These are phyloP conservation scores for Dipodascopsis tothii DNA, from an alignment of 805 yeast species.

Conservation along the genomic window DNA sequence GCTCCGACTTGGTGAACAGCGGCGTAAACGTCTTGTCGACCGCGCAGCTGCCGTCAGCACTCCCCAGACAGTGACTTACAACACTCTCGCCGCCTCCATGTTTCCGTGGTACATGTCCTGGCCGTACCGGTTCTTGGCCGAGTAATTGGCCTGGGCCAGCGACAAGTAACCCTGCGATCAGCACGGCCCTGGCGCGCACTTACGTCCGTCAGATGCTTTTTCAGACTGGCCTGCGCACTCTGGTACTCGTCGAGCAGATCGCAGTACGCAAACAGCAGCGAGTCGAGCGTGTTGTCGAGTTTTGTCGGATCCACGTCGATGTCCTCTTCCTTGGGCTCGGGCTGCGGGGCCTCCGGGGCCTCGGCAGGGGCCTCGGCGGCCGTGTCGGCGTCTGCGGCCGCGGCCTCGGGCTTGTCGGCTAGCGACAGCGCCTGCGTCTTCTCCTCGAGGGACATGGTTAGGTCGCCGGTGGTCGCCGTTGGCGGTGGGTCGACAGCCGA, in stretches of 20 bases:
- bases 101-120: conserved; percentile 37
- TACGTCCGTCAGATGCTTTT: background rate
- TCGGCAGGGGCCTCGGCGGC: too few relatives aligned
- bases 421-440: too few relatives aligned
- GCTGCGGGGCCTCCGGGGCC: too few relatives aligned
- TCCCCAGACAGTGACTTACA: conserved; percentile 7
- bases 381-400: too few relatives aligned
- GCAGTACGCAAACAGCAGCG: conserved; percentile 12
- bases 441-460: too few relatives aligned
- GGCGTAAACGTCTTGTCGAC: conserved; percentile 1
- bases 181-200: background rate
- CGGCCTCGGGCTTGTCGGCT: too few relatives aligned
- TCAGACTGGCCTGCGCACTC: conserved; percentile 2
- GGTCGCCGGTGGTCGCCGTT: too few relatives aligned
- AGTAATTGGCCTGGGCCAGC: conserved; percentile 18
- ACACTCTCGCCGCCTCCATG: conserved; percentile 27
- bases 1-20: background rate
- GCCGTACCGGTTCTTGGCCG: conserved; percentile 33
- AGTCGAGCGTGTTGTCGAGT: conserved; percentile 3
- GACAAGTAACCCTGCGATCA: conserved; percentile 17
- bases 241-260: conserved; percentile 16
- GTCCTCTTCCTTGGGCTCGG: conserved; percentile 4
- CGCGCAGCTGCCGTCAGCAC: background rate
- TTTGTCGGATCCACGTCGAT: conserved; percentile 6
- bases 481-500: too few relatives aligned